phyloP scores from a whole-genome alignment of 345 rosid genomes.

The Salix suchowensis region DNA sequence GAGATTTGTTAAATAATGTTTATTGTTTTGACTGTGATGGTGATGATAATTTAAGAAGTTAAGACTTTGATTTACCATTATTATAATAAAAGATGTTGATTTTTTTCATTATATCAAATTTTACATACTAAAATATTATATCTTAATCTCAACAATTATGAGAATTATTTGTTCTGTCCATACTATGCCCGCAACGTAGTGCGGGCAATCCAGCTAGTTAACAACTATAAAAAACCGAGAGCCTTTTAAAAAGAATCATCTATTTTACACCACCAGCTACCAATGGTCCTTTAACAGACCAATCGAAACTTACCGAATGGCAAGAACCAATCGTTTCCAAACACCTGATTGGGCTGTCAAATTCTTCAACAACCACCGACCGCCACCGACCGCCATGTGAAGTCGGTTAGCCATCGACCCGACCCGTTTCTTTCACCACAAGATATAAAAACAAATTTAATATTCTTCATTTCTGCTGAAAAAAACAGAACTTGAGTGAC shows the following conservation, averaged over 20 bases:
- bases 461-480: not conserved
- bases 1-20: too few species aligned
- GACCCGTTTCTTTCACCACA: not conserved
- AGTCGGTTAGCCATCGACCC: not conserved
- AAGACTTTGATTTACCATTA: too few species aligned
- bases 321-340: not conserved
- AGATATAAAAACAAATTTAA: not conserved
- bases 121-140: too few species aligned
- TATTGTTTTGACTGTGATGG: too few species aligned
- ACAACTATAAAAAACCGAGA: not conserved
- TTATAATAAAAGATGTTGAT: too few species aligned
- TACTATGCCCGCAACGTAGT: too few species aligned
- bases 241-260: not conserved
- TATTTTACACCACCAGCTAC: not conserved
- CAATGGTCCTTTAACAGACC: slow-evolving; percentile 3
- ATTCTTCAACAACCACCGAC: not conserved
- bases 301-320: not conserved
- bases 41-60: too few species aligned
- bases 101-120: too few species aligned
- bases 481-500: not conserved
- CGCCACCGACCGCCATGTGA: not conserved
- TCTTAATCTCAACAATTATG: too few species aligned
- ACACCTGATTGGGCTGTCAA: not conserved
- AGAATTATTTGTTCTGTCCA: too few species aligned
- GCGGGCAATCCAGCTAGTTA: too few species aligned